Base-by-base conservation (phyloP, 2,329 filamentous ascomycete genomes). In the Fusarium devonianum region DNA sequence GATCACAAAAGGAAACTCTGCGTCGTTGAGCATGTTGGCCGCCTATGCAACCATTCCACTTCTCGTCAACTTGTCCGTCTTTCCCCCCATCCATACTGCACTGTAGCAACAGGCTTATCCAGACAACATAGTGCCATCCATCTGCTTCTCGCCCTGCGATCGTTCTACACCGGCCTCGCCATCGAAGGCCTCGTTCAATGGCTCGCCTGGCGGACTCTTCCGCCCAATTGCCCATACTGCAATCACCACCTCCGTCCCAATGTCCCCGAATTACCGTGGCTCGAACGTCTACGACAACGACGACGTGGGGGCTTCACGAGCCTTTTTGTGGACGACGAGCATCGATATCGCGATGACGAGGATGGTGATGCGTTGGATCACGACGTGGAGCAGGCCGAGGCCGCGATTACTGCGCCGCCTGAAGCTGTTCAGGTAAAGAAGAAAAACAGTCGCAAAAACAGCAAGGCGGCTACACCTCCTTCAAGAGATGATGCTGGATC, bases 41-140 rank as follows among this genome's bases (percentile, higher is more conserved):
- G 70, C 74, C 10, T 77, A 76, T 54, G 69, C 69, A 9, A 76
- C 74, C 3, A 68, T 77, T 13, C 74, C 74, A 26, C 63, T 76
- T 32, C 56, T 76, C 19, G 46, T 70, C 23, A 75, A 71, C 56
- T 74, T 75, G 75, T 76, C 64, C 55, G 71, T 59, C 28, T 8
- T 19, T 9, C 11, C 14, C 32, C 5, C 18, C 11, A 4, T 8
- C 14, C 7, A 12, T 10, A 19, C 17, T 11, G 7, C 11, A 11
- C 11, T 21, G 13, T 7, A 16, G 19, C 14, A 8, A n/a, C 19
- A 19, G 11, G 12, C 53, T 55, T 46, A 56, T 47, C 13, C 4
- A 7, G 18, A 4, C 3, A 32, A 17, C 36, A 19, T 18, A 77
- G 74, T 49, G 55, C 69, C 25, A 67, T 73, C 28, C 73, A 76